Evolutionary conservation across 768 basidiomycete genomes (phyloP), one percentile per base, ranked within the genome.

Genomic region (Leucosporidium scottii): DNA sequence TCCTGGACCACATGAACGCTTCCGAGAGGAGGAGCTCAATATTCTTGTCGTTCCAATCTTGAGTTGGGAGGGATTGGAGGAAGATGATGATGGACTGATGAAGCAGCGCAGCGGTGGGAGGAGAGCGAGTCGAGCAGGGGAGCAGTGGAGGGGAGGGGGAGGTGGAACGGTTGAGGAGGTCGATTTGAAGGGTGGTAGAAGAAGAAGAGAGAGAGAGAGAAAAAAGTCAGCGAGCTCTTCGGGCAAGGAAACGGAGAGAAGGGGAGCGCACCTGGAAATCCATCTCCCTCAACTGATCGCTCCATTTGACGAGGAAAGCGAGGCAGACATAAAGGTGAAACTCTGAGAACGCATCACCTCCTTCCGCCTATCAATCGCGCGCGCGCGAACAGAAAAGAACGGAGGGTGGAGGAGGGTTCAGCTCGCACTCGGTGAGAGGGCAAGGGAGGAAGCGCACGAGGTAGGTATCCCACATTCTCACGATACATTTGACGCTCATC

Each of bases 401-500:
- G 27, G 49, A 25, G 23, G 17, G 27, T 21, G 58, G 31, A 51
- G 47, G 1, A 21, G 54, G 23, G 34, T 4, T 34, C 34, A 34
- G 34, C 34, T 34, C 34, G 34, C n/a, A n/a, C n/a, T n/a, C n/a
- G n/a, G n/a, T n/a, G n/a, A n/a, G 21, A 31, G 23, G 10, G 12
- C 15, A 23, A 12, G 39, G 20, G 20, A 31, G 48, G 20, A 36
- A 12, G 79, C 90, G 65, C 68, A 98, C 96, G 75, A 99, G 80
- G 79, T 99, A 99, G 18, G 96, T 98, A 78, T 99, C 96, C 96
- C 96, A 99, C 94, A 98, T 98, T 64, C 96, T 84, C 59, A 97
- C 90, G 23, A 94, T 98, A 78, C 97, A 94, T 74, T 87, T 85
- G 59, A 99, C 92, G 73, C 89, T 94, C 72, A 99, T 90, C 81